Conservation (phyloP, 2,329 filamentous ascomycete species). For the Pyrenochaeta sp. region DNA sequence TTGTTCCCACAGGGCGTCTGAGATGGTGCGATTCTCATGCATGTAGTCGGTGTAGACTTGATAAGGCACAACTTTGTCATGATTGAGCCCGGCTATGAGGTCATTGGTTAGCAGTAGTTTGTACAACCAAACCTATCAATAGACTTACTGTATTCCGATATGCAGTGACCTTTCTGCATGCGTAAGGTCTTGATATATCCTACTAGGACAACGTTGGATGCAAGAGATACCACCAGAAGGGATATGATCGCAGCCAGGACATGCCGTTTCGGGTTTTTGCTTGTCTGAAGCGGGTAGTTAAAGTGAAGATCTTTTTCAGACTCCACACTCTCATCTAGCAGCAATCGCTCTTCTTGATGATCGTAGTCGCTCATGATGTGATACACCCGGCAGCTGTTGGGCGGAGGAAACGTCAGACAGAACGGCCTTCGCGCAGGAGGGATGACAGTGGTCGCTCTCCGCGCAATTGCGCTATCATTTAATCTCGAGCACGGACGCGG, state of each 20-base stretch:
- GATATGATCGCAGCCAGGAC: neutral
- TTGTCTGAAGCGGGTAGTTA: neutral
- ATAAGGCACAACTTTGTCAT: neutral
- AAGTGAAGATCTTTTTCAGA: neutral
- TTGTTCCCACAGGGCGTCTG: slow-evolving; percentile 3
- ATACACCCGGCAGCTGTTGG: neutral
- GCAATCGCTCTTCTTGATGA: slow-evolving; percentile 2
- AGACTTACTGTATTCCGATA: neutral
- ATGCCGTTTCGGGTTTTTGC: neutral
- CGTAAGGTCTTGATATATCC: slow-evolving; percentile 1
- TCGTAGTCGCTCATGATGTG: neutral
- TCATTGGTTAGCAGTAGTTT: neutral
- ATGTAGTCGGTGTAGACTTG: slow-evolving; percentile 6
- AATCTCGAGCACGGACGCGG: neutral
- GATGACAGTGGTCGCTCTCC: neutral
- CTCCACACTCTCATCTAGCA: neutral
- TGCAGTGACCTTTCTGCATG: neutral
- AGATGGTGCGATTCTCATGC: slow-evolving; percentile 4
- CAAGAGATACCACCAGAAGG: neutral
- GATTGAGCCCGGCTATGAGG: neutral
- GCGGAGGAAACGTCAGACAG: neutral
- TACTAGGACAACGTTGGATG: neutral
- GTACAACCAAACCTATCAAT: neutral
- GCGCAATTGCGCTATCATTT: neutral
- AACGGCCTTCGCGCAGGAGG: neutral